Conservation (phyloP, 805 yeast species). For the Lipomyces sp. region DNA sequence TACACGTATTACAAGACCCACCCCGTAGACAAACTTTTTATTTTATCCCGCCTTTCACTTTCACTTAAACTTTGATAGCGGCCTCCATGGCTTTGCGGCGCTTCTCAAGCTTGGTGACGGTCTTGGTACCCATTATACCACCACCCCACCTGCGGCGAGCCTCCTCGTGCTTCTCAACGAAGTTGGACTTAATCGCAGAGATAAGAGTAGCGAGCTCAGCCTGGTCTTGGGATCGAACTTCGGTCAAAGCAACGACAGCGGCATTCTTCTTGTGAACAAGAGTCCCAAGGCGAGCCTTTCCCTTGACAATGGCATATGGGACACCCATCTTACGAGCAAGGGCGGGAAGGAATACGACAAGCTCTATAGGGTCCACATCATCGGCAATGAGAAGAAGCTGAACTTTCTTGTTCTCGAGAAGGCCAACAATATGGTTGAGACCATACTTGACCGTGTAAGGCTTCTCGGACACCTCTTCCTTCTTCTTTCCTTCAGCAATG, state of each 20-base stretch:
- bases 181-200: slow-evolving; percentile 92
- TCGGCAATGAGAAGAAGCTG: slow-evolving; percentile 96
- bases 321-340: slow-evolving; percentile 99
- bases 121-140: slow-evolving; percentile 96
- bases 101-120: slow-evolving; percentile 83
- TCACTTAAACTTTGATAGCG: slow-evolving; percentile 40
- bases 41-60: not conserved
- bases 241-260: slow-evolving; percentile 96
- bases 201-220: slow-evolving; percentile 91
- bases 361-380: slow-evolving; percentile 99
- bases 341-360: slow-evolving; percentile 97
- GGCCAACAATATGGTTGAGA: slow-evolving; percentile 97
- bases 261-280: slow-evolving; percentile 97
- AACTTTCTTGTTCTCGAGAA: slow-evolving; percentile 98
- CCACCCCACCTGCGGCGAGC: slow-evolving; percentile 99
- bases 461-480: slow-evolving; percentile 94
- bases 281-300: slow-evolving; percentile 98
- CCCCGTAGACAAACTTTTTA: not conserved
- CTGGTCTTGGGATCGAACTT: slow-evolving; percentile 92
- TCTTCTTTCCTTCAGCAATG: slow-evolving; percentile 96
- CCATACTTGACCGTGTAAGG: slow-evolving; percentile 98
- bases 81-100: slow-evolving; percentile 60
- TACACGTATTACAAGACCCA: not conserved
- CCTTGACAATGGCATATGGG: slow-evolving; percentile 97
- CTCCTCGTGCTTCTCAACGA: slow-evolving; percentile 91